A percentile compares a stretch with the other conserved stretches of the same genome.
These are phyloP conservation scores for Kwoniella shivajii DNA, from an alignment of 1,284 basidiomycete genomes.

Conservation along the genomic window DNA sequence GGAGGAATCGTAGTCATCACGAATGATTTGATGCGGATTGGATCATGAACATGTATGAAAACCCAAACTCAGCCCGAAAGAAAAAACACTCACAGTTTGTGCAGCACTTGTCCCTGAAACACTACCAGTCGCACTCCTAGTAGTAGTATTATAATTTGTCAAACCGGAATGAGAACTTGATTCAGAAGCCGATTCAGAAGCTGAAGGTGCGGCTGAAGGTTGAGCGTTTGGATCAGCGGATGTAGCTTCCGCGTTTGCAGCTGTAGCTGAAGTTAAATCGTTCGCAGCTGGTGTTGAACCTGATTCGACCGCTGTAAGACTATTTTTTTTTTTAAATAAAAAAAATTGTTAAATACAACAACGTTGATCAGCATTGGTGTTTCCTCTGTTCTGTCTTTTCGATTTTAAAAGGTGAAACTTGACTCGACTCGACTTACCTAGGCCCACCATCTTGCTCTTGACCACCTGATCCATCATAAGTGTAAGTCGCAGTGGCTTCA, in stretches of 20 bases:
- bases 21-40: too few relatives aligned
- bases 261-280: constrained; percentile 5
- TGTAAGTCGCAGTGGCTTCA: constrained; percentile 1
- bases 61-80: too few relatives aligned
- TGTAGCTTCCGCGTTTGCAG: constrained; percentile 4
- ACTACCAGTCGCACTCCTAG: constrained; percentile 1
- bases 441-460: constrained; percentile 9
- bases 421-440: constrained; percentile 5
- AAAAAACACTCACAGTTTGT: constrained; percentile 15
- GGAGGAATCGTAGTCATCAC: too few relatives aligned
- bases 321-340: not conserved
- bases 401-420: not conserved
- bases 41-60: too few relatives aligned
- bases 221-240: constrained; percentile 9
- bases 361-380: not conserved
- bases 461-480: constrained; percentile 11
- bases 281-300: not conserved
- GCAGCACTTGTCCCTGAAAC: constrained; percentile 10
- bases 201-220: constrained; percentile 4
- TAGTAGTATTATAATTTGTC: constrained; percentile 21
- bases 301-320: constrained; percentile 2
- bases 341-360: not conserved
- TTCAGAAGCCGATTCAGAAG: not conserved
- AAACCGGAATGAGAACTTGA: constrained; percentile 4
- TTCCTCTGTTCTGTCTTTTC: too few relatives aligned